Evolutionary conservation across 192 early-diverging fungal genomes (phyloP).

Genomic region (Umbelopsis sp.): DNA sequence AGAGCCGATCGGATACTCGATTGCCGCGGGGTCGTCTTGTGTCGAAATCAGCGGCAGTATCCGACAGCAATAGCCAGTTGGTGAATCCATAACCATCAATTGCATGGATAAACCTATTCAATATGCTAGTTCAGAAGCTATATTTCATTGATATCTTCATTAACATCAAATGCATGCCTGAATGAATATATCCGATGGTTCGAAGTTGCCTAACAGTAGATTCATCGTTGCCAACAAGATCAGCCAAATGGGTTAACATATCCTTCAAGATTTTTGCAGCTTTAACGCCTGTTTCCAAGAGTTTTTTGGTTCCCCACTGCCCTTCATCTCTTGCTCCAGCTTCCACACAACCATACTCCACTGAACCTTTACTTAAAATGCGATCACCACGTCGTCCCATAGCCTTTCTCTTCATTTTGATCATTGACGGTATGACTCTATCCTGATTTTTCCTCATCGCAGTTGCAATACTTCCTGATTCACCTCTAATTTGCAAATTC

Average conservation of each 20-base stretch:
- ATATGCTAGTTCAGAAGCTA: too few relatives aligned
- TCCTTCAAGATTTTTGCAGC: conserved; percentile 35
- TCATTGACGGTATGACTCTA: conserved; percentile 20
- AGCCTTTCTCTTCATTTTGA: conserved; percentile 24
- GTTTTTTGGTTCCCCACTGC: conserved; percentile 23
- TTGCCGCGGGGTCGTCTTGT: too few relatives aligned
- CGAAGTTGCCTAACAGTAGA: not conserved
- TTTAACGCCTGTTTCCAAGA: conserved; percentile 26
- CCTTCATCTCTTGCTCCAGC: conserved; percentile 23
- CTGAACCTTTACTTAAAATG: conserved; percentile 26
- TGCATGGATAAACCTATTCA: too few relatives aligned
- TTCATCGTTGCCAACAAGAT: not conserved
- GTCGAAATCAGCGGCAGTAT: too few relatives aligned
- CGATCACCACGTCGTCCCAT: conserved; percentile 29
- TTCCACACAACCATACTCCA: conserved; percentile 27
- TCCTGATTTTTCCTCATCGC: conserved; percentile 30
- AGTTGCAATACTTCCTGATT: conserved; percentile 23
- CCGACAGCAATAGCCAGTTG: too few relatives aligned
- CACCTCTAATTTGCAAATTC: conserved; percentile 19
- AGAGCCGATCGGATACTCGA: too few relatives aligned
- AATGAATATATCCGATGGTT: not conserved
- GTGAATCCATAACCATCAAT: too few relatives aligned
- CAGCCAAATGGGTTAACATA: conserved; percentile 12
- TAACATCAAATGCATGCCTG: too few relatives aligned
- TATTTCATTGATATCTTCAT: too few relatives aligned